These are phyloP conservation scores for Trichosporon sp. DNA, from an alignment of 1,284 basidiomycete species.

Conservation along the genomic window DNA sequence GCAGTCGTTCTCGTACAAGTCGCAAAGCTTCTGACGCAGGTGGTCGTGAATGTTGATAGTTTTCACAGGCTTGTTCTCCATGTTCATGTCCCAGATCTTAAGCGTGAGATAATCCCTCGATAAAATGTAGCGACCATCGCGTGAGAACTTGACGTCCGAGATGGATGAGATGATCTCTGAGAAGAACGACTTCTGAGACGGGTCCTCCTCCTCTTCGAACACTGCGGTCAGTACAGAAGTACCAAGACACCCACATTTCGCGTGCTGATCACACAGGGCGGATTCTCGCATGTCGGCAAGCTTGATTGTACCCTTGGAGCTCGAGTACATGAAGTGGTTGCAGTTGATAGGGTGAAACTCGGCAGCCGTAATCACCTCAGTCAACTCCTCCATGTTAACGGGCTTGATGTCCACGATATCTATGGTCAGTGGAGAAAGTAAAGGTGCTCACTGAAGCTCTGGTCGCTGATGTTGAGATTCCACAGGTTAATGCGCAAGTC, in stretches of 20 bases:
- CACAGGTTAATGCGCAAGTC: constrained; percentile 96
- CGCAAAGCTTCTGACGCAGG: constrained; percentile 92
- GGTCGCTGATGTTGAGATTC: constrained; percentile 98
- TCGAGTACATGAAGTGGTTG: constrained; percentile 99
- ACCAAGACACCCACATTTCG: constrained; percentile 71
- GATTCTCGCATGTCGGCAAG: constrained; percentile 99
- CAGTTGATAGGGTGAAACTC: constrained; percentile 98
- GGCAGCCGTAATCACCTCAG: constrained; percentile 98
- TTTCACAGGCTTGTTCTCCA: constrained; percentile 94
- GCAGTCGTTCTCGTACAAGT: constrained; percentile 99
- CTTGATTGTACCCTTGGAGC: constrained; percentile 99
- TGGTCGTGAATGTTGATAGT: constrained; percentile 99
- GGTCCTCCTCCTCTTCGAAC: constrained; percentile 98
- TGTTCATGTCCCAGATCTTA: constrained; percentile 99
- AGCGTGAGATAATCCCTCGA: constrained; percentile 95
- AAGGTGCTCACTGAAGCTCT: constrained; percentile 88
- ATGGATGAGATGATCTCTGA: constrained; percentile 99
- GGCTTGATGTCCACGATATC: constrained; percentile 99
- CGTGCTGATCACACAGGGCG: constrained; percentile 91
- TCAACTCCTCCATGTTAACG: constrained; percentile 99
- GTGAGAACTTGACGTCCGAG: constrained; percentile 98
- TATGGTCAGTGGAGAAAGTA: constrained; percentile 41
- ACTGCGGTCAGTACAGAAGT: constrained; percentile 56
- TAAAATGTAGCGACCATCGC: constrained; percentile 93
- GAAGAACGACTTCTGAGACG: constrained; percentile 95